A percentile compares a stretch with the other conserved stretches of the same genome.
phyloP scores from a whole-genome alignment of 2,329 filamentous ascomycete genomes.

The Aureobasidium sp. region DNA sequence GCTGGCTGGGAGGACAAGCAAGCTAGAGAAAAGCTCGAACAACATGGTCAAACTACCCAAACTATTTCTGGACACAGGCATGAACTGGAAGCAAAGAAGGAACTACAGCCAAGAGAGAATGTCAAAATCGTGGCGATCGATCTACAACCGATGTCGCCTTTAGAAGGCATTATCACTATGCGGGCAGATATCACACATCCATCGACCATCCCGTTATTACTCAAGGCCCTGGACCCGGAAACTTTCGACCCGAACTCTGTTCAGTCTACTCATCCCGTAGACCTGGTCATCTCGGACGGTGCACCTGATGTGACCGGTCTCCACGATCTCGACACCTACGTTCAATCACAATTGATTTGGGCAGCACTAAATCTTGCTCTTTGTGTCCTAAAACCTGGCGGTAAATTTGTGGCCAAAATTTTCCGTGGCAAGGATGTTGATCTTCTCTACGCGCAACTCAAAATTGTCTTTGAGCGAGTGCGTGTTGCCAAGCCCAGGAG shows the following conservation, averaged over 20 bases:
- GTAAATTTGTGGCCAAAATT: slow-evolving; percentile 97
- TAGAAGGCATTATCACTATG: slow-evolving; percentile 86
- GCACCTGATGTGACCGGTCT: slow-evolving; percentile 94
- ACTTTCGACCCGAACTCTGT: slow-evolving; percentile 35
- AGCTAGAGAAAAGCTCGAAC: slow-evolving; percentile 55
- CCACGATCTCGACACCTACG: slow-evolving; percentile 96
- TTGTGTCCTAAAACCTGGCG: slow-evolving; percentile 84
- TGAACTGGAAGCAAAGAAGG: slow-evolving; percentile 13
- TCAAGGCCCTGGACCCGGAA: slow-evolving; percentile 74
- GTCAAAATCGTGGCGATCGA: slow-evolving; percentile 96
- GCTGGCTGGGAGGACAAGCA: slow-evolving; percentile 82
- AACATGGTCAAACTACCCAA: slow-evolving; percentile 37
- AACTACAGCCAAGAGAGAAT: slow-evolving; percentile 32
- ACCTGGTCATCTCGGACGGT: slow-evolving; percentile 90
- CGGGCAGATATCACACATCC: slow-evolving; percentile 97
- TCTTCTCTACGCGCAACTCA: slow-evolving; percentile 85
- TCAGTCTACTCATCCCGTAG: slow-evolving; percentile 66
- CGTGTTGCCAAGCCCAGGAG: slow-evolving; percentile 89
- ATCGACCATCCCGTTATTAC: slow-evolving; percentile 81
- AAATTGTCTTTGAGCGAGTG: slow-evolving; percentile 80
- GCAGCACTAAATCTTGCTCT: slow-evolving; percentile 88
- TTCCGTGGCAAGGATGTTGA: slow-evolving; percentile 95
- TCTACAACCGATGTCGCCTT: slow-evolving; percentile 87
- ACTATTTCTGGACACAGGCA: background rate
- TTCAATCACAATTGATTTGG: slow-evolving; percentile 91